Base-by-base conservation (phyloP, 108 stramenopile species). In the Cyclostephanos invisitatus region DNA sequence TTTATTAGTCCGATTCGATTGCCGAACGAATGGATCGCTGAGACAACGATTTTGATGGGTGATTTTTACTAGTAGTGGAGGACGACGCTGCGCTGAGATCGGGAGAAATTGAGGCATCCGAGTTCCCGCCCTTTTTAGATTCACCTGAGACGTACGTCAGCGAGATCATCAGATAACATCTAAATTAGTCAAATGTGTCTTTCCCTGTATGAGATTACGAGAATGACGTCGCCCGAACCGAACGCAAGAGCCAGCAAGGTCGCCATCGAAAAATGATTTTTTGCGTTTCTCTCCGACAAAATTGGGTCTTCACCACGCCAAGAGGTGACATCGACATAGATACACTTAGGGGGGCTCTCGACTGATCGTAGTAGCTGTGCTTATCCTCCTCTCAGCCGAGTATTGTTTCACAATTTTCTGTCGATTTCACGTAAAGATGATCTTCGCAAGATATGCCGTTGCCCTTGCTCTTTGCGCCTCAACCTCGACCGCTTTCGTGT, bases 391-490 rank as follows among this genome's bases (percentile, higher is more conserved):
- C 56, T 32, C 25, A 1, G 0, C 28, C 55, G n/a, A 28, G 10
- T 8, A 8, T 3, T 28, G 27, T 3, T 0, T 20, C 58, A 59
- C 37, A 40, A 20, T 36, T 61, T 61, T n/a, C 1, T 2, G 6
- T 42, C 42, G 32, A 44, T 28, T 24, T 25, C 25, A 25, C n/a
- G 27, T 5, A 11, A 49, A 2, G 11, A 80, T 80, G 78, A 62
- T 73, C 46, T 80, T 80, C 62, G 62, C 78, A 44, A 62, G 68
- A 40, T 80, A 68, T 64, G 83, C 83, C 54, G 60, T 84, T 38
- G 80, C 79, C 38, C 48, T 75, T 70, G 83, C 80, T 50, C 68
- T 84, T 29, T 84, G 79, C 63, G 75, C 80, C 38, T 67, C 79
- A 22, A 56, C 83, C 17, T 62, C 75, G 6, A 67, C 72, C 36